Evolutionary conservation across 768 basidiomycete genomes (phyloP), one percentile per base, ranked within the genome.

Genomic region (Auriculariales sp.): DNA sequence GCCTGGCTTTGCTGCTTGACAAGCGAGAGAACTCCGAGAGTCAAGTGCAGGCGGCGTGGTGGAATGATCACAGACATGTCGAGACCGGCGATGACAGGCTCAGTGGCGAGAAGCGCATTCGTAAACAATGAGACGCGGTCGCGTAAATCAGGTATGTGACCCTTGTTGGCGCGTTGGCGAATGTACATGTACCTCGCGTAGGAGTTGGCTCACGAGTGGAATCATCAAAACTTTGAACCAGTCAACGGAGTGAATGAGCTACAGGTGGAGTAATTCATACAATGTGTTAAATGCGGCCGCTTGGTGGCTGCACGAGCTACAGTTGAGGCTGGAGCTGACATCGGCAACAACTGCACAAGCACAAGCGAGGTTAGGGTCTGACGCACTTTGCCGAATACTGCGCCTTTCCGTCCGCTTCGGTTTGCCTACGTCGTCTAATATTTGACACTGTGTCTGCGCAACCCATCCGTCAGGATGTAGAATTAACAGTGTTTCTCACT

Each of bases 11-110:
- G 53, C 28, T 45, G 46, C 25, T 47, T 52, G 3, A 12, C 60
- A 29, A 86, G 75, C 0, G 73, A 64, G 79, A 88, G 81, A 1
- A 85, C 82, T 1, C 83, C 84, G 2, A 88, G 64, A 0, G 84
- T 87, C 50, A 87, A 62, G 61, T 88, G 84, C 35, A 86, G 62
- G n/a, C 83, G 61, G 9, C 72, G 68, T 0, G 71, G 73, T 35
- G 72, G 67, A 49, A 85, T 70, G 48, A 82, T 61, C 55, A 87
- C 75, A 2, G 73, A 68, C 7, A 56, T 57, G 61, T 88, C 79
- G 3, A 88, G 65, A 0, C 85, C 85, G 0, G 62, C 54, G 22
- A 70, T 66, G 5, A 64, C 52, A 1, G 68, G 66, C 3, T 52
- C 49, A 24, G 54, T 49, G 3, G 46, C 49, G 7, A 68, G 63